Conservation (phyloP, 139 green algal species). For the Deuterostichococcus epilithicus region DNA sequence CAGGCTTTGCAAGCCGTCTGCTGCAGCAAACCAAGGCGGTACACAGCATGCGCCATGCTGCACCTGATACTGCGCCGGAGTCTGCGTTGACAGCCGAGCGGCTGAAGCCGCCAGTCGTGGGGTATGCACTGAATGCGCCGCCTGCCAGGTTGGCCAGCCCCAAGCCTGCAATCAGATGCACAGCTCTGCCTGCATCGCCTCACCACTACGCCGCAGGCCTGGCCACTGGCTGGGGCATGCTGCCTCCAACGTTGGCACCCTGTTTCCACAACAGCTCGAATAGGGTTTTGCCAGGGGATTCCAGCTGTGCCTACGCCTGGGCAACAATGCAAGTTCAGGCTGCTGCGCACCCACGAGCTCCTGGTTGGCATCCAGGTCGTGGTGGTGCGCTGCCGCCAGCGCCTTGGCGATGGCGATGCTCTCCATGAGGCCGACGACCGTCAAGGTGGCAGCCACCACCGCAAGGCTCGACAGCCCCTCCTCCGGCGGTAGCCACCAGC, state of each 20-base stretch:
- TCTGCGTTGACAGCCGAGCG: slow-evolving; percentile 63
- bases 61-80: slow-evolving; percentile 47
- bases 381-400: slow-evolving; percentile 60
- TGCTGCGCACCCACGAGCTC: slow-evolving; percentile 64
- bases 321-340: not conserved
- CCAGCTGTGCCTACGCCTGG: not conserved
- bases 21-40: too few species aligned
- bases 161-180: slow-evolving; percentile 30
- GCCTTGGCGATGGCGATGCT: slow-evolving; percentile 64
- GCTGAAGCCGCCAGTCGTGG: slow-evolving; percentile 64
- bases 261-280: not conserved
- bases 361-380: slow-evolving; percentile 59
- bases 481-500: slow-evolving; percentile 3
- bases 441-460: slow-evolving; percentile 14
- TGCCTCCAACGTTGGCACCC: too few species aligned
- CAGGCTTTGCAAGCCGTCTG: too few species aligned
- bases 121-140: slow-evolving; percentile 64
- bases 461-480: slow-evolving; percentile 7
- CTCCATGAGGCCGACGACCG: slow-evolving; percentile 64
- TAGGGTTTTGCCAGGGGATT: not conserved
- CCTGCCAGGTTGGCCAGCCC: slow-evolving; percentile 75
- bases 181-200: not conserved
- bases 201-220: too few species aligned
- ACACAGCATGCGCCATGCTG: too few species aligned
- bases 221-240: too few species aligned